Evolutionary conservation across 1,284 basidiomycete species (phyloP).

Genomic region (Ganoderma lucidum): DNA sequence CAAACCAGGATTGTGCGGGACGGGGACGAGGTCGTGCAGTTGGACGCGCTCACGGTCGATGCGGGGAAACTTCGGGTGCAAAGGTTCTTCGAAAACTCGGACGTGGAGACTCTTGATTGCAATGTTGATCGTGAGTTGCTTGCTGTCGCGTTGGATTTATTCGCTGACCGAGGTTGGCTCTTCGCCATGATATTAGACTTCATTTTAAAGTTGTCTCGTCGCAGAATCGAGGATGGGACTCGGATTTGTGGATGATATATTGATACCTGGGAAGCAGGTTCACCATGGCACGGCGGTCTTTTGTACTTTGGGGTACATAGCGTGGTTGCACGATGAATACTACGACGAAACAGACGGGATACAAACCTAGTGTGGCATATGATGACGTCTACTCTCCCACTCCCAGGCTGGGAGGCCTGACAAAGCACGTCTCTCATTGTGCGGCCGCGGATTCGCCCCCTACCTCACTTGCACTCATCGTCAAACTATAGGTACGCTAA

Average conservation of each 20-base stretch:
- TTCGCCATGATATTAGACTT: background rate
- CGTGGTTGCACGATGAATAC: too few relatives aligned
- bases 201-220: background rate
- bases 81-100: constrained; percentile 6
- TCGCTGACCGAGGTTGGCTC: background rate
- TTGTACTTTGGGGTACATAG: background rate
- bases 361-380: background rate
- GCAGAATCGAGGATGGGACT: background rate
- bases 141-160: background rate
- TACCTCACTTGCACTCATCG: background rate
- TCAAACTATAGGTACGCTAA: background rate
- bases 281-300: background rate
- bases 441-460: background rate
- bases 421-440: background rate
- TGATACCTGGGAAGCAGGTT: too few relatives aligned
- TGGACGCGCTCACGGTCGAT: background rate
- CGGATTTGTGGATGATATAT: background rate
- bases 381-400: constrained; percentile 1
- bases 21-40: background rate
- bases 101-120: background rate
- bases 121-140: background rate
- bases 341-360: background rate
- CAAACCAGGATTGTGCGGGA: background rate
- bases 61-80: background rate
- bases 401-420: background rate